Evolutionary conservation across 73 alveolate genomes (phyloP).

Genomic region (Paramecium pentaurelia): DNA sequence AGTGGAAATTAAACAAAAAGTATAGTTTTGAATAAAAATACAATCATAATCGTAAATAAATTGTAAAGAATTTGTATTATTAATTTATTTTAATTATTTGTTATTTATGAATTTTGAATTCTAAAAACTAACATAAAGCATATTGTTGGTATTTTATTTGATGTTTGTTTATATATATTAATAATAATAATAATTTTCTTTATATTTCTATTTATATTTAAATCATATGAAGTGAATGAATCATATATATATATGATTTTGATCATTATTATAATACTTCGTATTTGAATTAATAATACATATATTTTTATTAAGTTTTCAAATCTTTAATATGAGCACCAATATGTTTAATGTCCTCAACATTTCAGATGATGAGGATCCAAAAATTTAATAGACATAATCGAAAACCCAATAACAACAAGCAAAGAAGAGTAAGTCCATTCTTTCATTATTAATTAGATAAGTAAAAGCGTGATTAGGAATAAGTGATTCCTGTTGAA

Average conservation of each 20-base stretch:
- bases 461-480: background rate
- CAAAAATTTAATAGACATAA: background rate
- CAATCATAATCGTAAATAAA: background rate
- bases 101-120: too few species aligned
- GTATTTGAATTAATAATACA: background rate
- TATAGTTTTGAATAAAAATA: background rate
- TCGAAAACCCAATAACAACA: background rate
- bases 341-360: background rate
- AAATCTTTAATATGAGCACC: background rate
- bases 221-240: too few species aligned
- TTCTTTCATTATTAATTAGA: background rate
- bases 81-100: too few species aligned
- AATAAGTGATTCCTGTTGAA: slow-evolving; percentile 21
- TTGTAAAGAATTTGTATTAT: background rate
- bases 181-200: too few species aligned
- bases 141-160: too few species aligned
- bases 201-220: too few species aligned
- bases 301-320: background rate
- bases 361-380: background rate
- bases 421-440: background rate
- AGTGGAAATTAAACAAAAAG: background rate
- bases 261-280: background rate
- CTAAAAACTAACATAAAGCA: too few species aligned
- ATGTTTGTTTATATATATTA: too few species aligned
- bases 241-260: background rate